Evolutionary conservation across 257 asterid genomes (phyloP), one percentile per base, ranked within the genome.

Genomic region (Salvia miltiorrhiza): DNA sequence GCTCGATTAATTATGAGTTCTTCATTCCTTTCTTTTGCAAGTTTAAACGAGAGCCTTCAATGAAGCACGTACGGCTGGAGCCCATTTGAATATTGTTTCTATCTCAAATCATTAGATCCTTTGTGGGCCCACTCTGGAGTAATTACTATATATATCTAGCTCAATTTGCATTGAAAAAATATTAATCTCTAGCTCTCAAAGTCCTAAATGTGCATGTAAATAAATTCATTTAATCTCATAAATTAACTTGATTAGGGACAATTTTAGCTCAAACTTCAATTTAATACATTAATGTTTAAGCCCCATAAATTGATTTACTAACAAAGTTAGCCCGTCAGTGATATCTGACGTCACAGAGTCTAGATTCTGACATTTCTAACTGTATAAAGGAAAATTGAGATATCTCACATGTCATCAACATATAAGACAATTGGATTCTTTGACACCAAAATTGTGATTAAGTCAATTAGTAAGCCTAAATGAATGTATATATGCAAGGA

Each of bases 61-160:
- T 52, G 58, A 23, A 23, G 33, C 35, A 21, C n/a, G n/a, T n/a
- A n/a, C 9, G 33, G 59, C 17, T 53, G 17, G 9, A 53, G 60
- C 37, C 60, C 35, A 53, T 53, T 16, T 4, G 16, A 58, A 4
- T n/a, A n/a, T 32, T 28, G 63, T 57, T 57, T 32, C 39, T 14
- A 26, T 58, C 64, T 58, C 44, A 58, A 32, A 58, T 58, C 44
- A 28, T 17, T n/a, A 58, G 64, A 58, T 58, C 64, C n/a, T 1
- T 16, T 17, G 23, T 32, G 44, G 64, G n/a, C 64, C 64, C 64
- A 56, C 5, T 8, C 41, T 0, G 21, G 12, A 55, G 62, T 55
- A 6, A 55, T 28, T 55, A 28, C 21, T n/a, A 14, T 55, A 55
- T 26, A 11, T 30, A 30, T 30, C 7, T 7, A 20, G 32, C 33